These are phyloP conservation scores for Aspergillus ustus DNA, from an alignment of 2,329 filamentous ascomycete genomes.

Conservation along the genomic window DNA sequence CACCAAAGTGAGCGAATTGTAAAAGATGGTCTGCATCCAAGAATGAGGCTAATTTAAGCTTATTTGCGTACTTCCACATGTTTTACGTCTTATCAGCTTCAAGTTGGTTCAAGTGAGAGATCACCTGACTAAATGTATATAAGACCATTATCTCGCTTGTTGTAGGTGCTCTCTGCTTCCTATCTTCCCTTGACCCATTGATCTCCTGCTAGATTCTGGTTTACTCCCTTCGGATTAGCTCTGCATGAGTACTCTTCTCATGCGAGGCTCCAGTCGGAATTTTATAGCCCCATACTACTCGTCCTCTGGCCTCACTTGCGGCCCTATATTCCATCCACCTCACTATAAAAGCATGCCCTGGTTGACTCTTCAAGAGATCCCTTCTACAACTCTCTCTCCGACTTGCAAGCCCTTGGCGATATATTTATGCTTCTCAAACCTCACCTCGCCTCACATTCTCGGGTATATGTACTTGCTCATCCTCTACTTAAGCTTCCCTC, in stretches of 20 bases:
- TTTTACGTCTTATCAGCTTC: too few species aligned
- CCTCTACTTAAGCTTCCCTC: neutral
- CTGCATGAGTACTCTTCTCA: neutral
- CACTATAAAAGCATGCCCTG: neutral
- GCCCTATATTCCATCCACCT: neutral
- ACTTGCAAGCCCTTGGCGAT: neutral
- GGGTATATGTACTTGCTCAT: neutral
- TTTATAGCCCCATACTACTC: neutral
- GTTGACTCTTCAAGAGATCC: neutral
- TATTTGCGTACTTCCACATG: too few species aligned
- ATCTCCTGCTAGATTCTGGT: too few species aligned
- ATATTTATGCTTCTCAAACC: neutral
- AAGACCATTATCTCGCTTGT: too few species aligned
- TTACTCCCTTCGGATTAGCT: too few species aligned
- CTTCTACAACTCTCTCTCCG: neutral
- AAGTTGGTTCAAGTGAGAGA: too few species aligned
- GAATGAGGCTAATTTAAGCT: too few species aligned
- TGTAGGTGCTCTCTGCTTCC: neutral
- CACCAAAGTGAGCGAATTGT: too few species aligned
- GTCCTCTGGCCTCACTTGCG: neutral
- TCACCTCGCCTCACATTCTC: neutral
- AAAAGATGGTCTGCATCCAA: too few species aligned
- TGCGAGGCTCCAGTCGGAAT: neutral
- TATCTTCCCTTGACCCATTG: too few species aligned
- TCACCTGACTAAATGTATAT: too few species aligned